Evolutionary conservation across 2,329 filamentous ascomycete species (phyloP), one percentile per base, ranked within the genome.

Genomic region (Passalora sequoiae): DNA sequence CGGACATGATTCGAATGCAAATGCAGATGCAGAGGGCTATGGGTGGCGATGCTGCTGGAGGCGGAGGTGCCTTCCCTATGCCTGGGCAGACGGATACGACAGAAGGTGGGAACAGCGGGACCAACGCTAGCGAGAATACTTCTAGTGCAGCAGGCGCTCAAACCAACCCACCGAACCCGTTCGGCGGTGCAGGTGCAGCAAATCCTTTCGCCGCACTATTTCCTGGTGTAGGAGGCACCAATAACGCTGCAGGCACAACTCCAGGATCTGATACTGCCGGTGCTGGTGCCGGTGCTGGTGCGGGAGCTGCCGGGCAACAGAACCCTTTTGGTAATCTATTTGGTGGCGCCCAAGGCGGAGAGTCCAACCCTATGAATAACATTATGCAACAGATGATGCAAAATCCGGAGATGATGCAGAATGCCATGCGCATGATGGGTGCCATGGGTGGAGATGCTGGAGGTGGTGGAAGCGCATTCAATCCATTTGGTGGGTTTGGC

Each of bases 61-160:
- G 67, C 47, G n/a, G n/a, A n/a, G 70, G 66, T 45, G 73, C 79
- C 4, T 97, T 98, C 63, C 89, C 92, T 9, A 91, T 91, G 38
- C 92, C 92, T 2, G 92, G 92, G 6, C 82, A 84, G 15, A 97
- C 91, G 25, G 89, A 96, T 65, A 94, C 81, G 5, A 94, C 32
- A 16, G 48, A 49, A 30, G 53, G 53, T 6, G 59, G 49, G 56
- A 58, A 66, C 19, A 31, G 62, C 40, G 63, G 29, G 66, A 41
- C 57, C 60, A 32, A 59, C 65, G 47, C 64, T 29, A 40, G 25
- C 41, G n/a, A n/a, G n/a, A 42, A 27, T 12, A 27, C 24, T 6
- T 6, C 24, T 7, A 10, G 33, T 20, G 15, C 19, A 22, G 25
- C 32, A 6, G 54, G 62, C 63, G 51, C 64, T 60, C 49, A 58